These are phyloP conservation scores for Trichosporon sp. DNA, from an alignment of 1,284 basidiomycete species.

Conservation along the genomic window DNA sequence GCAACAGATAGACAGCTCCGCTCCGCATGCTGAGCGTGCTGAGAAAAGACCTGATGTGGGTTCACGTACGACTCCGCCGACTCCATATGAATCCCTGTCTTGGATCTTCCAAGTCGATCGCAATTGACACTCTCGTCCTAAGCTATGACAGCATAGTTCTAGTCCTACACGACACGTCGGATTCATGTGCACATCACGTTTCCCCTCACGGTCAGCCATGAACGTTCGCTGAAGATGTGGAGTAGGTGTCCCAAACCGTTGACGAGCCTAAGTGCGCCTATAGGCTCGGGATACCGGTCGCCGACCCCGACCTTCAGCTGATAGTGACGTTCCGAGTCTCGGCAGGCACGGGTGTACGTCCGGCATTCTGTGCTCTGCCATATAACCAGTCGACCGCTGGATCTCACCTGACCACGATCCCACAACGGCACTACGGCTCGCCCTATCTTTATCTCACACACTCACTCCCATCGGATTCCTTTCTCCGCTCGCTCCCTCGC, in stretches of 20 bases:
- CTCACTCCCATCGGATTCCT: too few relatives aligned
- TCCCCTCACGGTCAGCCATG: neutral
- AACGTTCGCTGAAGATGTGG: too few relatives aligned
- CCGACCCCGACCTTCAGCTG: neutral
- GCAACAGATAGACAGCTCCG: neutral
- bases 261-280: conserved; percentile 4
- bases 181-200: too few relatives aligned
- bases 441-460: neutral
- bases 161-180: too few relatives aligned
- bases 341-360: neutral
- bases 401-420: too few relatives aligned
- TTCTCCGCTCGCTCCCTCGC: neutral
- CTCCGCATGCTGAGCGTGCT: neutral
- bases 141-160: neutral
- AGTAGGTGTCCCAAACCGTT: neutral
- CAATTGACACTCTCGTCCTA: neutral
- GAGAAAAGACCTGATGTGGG: neutral
- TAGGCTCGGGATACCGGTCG: neutral
- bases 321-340: neutral
- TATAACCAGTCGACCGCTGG: neutral
- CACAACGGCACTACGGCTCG: neutral
- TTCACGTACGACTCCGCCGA: neutral
- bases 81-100: neutral
- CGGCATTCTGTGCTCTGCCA: neutral
- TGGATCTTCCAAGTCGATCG: neutral